Conservation (phyloP, 371 early-diverging fungal genomes). For the Thermomucor indicae-seudaticae region DNA sequence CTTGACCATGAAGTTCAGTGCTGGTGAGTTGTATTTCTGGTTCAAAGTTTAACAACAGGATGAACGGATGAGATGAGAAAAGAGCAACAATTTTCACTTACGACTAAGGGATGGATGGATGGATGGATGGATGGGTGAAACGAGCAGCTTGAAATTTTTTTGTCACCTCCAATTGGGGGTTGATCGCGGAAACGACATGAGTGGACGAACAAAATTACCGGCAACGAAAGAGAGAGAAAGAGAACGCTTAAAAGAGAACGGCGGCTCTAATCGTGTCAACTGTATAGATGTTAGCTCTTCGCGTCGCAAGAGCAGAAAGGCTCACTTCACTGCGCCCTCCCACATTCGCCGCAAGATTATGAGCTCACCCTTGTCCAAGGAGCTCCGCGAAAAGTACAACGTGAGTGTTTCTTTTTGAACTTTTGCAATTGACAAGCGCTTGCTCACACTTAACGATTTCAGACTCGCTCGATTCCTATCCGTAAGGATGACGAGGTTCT, state of each 20-base stretch:
- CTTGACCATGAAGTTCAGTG: slow-evolving; percentile 11
- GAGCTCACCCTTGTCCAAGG: slow-evolving; percentile 94
- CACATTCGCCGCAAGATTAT: slow-evolving; percentile 91
- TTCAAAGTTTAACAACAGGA: neutral
- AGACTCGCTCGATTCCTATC: slow-evolving; percentile 91
- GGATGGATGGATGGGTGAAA: slow-evolving; percentile 2
- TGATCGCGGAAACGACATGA: too few relatives aligned
- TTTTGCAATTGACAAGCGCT: neutral
- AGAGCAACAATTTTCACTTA: neutral
- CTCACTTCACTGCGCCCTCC: slow-evolving; percentile 97
- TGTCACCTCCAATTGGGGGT: neutral
- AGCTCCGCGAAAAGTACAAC: slow-evolving; percentile 93
- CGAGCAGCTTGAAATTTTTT: neutral
- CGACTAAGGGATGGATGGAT: slow-evolving; percentile 5
- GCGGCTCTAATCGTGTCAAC: too few relatives aligned
- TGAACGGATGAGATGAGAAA: neutral
- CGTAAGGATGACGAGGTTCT: slow-evolving; percentile 96
- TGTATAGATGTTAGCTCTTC: slow-evolving; percentile 87
- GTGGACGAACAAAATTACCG: too few relatives aligned
- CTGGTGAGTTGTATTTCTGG: neutral
- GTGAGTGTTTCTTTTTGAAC: slow-evolving; percentile 37
- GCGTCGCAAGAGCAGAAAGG: slow-evolving; percentile 93
- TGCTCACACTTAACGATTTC: neutral
- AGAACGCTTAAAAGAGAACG: too few relatives aligned
- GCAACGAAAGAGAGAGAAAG: too few relatives aligned